Base-by-base conservation (phyloP, 2,329 filamentous ascomycete species). In the Raffaelea deltoideospora region DNA sequence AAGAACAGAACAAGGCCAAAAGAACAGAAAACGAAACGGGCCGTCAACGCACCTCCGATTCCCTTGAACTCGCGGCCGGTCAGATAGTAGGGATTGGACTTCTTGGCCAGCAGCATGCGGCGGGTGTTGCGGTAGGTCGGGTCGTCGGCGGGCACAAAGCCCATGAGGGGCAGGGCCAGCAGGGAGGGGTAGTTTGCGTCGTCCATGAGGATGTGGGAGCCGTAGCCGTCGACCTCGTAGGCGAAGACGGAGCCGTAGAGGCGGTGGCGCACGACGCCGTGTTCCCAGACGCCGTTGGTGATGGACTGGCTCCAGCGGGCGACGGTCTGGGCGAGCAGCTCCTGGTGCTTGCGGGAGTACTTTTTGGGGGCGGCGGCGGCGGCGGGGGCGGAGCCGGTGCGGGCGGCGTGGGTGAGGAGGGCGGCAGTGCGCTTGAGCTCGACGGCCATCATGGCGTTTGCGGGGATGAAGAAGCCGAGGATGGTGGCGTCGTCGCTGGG, bases 401-500 rank as follows among this genome's bases (percentile, higher is more conserved):
- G 17, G 27, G 29, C 35, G 2, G 66, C 72, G 6, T 64, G 63
- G 36, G 62, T 60, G n/a, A 96, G 68, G 17, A 92, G 65, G 6
- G 66, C 63, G 0, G 84, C 76, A 0, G 82, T 76, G 30, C 82
- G 76, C 44, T 76, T 72, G 20, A 98, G 65, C 56, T 98, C 86
- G 1, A 88, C 82, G 3, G 85, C 78, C 69, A 98, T 94, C 78
- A 93, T 88, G 19, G 90, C 90, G 52, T 98, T 98, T 27, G 84
- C 79, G 0, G 90, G 90, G 46, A 98, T 93, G 53, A 94, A 84
- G 63, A 85, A 98, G 31, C 87, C 87, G 3, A 98, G 65, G 27
- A 90, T 95, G 0, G 86, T 92, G 3, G 90, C 85, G 54, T 98
- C 90, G 49, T 98, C 90, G 44, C 84, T 93, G 5, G 90, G 90